Evolutionary conservation across 768 basidiomycete genomes (phyloP), one percentile per base, ranked within the genome.

Genomic region (Suillus cothurnatus): DNA sequence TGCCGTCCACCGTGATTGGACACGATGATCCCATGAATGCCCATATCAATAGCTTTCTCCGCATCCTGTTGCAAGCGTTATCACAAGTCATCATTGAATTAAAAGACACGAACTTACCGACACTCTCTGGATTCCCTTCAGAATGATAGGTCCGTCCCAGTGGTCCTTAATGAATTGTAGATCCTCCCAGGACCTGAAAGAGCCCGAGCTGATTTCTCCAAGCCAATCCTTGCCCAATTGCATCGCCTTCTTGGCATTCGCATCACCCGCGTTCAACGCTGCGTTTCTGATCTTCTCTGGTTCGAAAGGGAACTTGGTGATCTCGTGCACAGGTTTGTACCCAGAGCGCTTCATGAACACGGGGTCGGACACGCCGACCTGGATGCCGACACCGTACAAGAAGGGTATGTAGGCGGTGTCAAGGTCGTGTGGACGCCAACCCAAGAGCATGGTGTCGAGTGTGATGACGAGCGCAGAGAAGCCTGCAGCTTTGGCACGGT

Each of bases 381-480:
- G 88, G 47, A 80, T 76, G 8, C 91, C 91, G 23, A 88, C 75
- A 8, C 90, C 90, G 64, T 89, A 86, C 0, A 70, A 68, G 71
- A 92, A 90, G 7, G 92, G 91, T 17, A 91, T 80, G 72, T 86
- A 93, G 0, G 85, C 79, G 4, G 75, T 81, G 58, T 85, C 81
- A 62, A 94, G 78, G 71, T 94, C 92, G 73, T 89, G 87, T 4
- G 90, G 90, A 3, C 91, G 86, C 90, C 89, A 93, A 28, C 90
- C 92, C 38, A 93, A 74, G 0, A 78, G 61, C 83, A 88, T 87
- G 1, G 91, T 90, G 74, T 94, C 92, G 15, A 93, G 80, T 0
- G 93, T 93, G 67, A 94, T 81, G n/a, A 94, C 85, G 41, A 94
- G 86, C 17, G 87, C 85, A 5, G 79, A 85, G 77, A 86, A 94